Conservation (phyloP, 2,329 filamentous ascomycete species). For the Alternaria viburni region DNA sequence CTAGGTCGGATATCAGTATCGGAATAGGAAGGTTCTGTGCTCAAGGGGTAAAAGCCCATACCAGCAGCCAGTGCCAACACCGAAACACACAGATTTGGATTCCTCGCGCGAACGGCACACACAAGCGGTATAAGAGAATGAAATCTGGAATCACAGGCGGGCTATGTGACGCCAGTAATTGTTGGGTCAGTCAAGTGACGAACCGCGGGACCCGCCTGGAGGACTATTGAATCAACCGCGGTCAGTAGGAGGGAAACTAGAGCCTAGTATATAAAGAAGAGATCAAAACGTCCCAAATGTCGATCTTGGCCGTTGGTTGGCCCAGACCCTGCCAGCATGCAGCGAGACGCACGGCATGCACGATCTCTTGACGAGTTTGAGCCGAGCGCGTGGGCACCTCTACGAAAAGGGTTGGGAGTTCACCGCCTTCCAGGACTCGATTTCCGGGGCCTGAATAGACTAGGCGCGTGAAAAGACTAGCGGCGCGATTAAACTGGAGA, state of each 20-base stretch:
- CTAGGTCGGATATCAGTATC: constrained; percentile 30
- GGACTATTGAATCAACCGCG: constrained; percentile 27
- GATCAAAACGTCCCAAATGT: constrained; percentile 22
- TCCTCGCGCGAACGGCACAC: neutral
- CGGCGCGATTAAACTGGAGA: constrained; percentile 34
- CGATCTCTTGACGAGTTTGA: constrained; percentile 22
- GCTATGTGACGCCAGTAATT: constrained; percentile 22
- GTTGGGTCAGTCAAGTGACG: constrained; percentile 25
- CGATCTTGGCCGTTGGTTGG: constrained; percentile 32
- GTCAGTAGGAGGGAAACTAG: constrained; percentile 25
- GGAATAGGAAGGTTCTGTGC: constrained; percentile 26
- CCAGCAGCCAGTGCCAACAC: constrained; percentile 34
- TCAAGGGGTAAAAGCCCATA: constrained; percentile 27
- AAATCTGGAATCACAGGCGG: constrained; percentile 11
- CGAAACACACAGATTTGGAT: constrained; percentile 18
- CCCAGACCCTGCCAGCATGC: constrained; percentile 24
- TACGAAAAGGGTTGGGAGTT: constrained; percentile 26
- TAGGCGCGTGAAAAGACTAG: constrained; percentile 24
- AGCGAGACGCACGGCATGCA: constrained; percentile 25
- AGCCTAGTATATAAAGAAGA: constrained; percentile 18
- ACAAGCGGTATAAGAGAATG: constrained; percentile 8
- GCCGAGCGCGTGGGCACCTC: constrained; percentile 26
- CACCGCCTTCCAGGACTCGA: constrained; percentile 33
- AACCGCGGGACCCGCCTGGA: constrained; percentile 26
- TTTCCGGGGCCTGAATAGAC: constrained; percentile 21